Evolutionary conservation across 441 rosid species (phyloP).

Genomic region (Metrosideros polymorpha): DNA sequence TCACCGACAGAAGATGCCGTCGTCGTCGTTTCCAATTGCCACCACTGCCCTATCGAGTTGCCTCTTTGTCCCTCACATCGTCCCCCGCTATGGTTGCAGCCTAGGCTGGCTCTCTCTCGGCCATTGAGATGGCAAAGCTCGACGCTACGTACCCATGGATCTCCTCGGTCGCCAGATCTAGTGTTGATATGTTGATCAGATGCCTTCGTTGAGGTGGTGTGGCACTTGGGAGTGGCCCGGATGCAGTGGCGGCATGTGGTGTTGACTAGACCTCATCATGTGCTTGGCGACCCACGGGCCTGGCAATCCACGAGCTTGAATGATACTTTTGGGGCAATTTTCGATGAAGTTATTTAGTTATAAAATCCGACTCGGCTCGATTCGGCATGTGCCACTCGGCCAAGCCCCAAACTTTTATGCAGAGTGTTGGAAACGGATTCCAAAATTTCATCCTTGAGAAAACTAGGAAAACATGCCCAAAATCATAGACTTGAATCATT

Average conservation of each 20-base stretch:
- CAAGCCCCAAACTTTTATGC: no score
- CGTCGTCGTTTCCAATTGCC: neutral
- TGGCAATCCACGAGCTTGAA: no score
- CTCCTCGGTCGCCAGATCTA: neutral
- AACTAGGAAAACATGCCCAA: no score
- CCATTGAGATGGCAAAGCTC: neutral
- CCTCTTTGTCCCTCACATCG: neutral
- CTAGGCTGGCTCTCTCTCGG: neutral
- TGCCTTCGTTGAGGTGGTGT: neutral
- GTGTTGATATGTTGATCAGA: neutral
- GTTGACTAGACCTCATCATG: neutral
- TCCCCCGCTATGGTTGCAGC: neutral
- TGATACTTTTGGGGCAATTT: no score
- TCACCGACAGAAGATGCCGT: neutral
- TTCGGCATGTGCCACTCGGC: no score
- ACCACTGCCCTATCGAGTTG: fast-evolving
- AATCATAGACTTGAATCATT: no score
- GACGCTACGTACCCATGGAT: neutral
- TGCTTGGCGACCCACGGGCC: neutral
- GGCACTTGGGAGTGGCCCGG: neutral
- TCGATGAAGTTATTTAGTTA: no score
- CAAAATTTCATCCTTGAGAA: no score
- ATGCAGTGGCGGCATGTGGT: neutral
- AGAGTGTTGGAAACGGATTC: no score
- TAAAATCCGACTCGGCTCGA: no score